Evolutionary conservation across 495 filamentous ascomycete genomes (phyloP).

Genomic region (Hypoxylon fuscum): DNA sequence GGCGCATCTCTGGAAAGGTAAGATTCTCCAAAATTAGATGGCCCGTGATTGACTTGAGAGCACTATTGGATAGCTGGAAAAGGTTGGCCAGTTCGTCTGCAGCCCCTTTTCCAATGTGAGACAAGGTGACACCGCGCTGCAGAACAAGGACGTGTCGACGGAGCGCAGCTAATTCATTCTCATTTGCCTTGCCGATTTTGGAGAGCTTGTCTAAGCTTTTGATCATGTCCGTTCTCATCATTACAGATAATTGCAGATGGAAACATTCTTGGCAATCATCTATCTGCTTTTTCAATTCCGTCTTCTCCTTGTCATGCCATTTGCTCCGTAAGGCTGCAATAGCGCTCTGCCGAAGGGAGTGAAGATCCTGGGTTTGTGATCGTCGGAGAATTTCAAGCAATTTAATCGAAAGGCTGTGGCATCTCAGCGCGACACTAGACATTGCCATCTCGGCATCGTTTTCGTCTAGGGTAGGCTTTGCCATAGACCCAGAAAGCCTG

Average conservation of each 20-base stretch:
- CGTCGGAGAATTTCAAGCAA: not conserved
- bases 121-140: not conserved
- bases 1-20: not conserved
- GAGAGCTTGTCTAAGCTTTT: not conserved
- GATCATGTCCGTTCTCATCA: not conserved
- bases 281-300: not conserved
- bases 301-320: not conserved
- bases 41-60: not conserved
- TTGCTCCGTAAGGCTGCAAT: not conserved
- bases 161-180: not conserved
- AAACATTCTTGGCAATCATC: not conserved
- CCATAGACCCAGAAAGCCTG: not conserved
- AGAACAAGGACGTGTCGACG: not conserved
- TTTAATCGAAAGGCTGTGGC: not conserved
- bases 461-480: not conserved
- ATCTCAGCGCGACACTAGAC: not conserved
- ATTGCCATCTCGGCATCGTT: not conserved
- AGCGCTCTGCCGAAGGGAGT: not conserved
- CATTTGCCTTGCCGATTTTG: not conserved
- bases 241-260: not conserved
- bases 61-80: not conserved
- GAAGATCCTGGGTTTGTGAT: not conserved
- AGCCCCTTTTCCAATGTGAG: not conserved
- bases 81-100: not conserved
- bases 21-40: not conserved